Evolutionary conservation across 179 eudicot genomes (phyloP).

Genomic region (Beta macrorhiza): DNA sequence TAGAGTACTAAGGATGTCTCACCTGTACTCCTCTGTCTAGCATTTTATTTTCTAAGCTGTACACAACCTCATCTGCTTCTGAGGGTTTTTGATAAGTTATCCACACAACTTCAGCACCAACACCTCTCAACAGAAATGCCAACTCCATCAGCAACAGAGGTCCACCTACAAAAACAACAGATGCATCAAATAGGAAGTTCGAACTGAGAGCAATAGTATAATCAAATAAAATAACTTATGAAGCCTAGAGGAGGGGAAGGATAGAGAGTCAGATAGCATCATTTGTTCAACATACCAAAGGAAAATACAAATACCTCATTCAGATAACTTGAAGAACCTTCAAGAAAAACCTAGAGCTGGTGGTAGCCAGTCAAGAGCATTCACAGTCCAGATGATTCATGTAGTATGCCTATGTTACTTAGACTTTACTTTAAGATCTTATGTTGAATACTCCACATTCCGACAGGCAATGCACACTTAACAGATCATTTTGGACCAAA

Average conservation of each 20-base stretch:
- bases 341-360: neutral
- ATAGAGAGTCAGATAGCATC: neutral
- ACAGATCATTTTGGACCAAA: neutral
- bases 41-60: conserved; percentile 88
- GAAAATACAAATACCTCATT: neutral
- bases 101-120: conserved; percentile 76
- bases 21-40: conserved; percentile 88
- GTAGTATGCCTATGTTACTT: neutral
- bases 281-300: neutral
- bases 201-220: neutral
- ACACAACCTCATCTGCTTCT: conserved; percentile 57
- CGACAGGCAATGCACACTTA: no score
- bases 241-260: neutral
- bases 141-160: conserved; percentile 84
- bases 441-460: no score
- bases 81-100: conserved; percentile 74
- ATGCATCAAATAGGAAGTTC: conserved; percentile 14
- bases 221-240: neutral
- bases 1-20: conserved; percentile 10
- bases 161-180: conserved; percentile 54
- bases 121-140: conserved; percentile 76
- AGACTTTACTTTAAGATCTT: neutral
- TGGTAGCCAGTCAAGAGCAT: neutral
- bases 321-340: neutral
- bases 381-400: neutral